Percentiles rank a stretch among this genome's conserved stretches.
Conservation (phyloP, 768 basidiomycete genomes). For the Cyathus striatus region DNA sequence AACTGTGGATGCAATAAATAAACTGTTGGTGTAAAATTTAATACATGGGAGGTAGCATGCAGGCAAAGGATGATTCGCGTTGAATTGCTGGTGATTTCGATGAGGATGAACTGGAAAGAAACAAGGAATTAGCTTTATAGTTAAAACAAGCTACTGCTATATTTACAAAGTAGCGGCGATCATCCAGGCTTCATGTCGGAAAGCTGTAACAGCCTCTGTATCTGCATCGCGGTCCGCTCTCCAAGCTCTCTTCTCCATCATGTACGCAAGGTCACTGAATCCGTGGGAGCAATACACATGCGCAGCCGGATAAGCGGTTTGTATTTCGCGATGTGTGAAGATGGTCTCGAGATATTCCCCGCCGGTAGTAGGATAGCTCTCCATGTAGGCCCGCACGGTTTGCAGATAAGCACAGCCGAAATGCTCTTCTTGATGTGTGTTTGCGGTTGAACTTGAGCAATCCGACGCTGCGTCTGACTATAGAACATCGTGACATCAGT, state of each 20-base stretch:
- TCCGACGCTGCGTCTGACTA: constrained; percentile 41
- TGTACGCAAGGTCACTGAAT: constrained; percentile 60
- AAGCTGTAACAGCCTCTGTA: constrained; percentile 60
- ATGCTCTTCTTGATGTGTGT: constrained; percentile 20
- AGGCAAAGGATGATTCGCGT: constrained; percentile 13
- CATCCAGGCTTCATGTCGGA: constrained; percentile 65
- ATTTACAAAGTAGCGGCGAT: constrained; percentile 38
- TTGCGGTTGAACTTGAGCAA: constrained; percentile 39
- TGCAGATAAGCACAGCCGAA: constrained; percentile 63
- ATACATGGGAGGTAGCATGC: constrained; percentile 22
- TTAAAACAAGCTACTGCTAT: too few relatives aligned
- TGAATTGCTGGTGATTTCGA: constrained; percentile 2
- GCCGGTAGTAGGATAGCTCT: constrained; percentile 51
- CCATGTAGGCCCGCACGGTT: constrained; percentile 52
- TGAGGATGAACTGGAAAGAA: not conserved
- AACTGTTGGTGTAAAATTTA: not conserved
- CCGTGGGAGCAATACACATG: constrained; percentile 62
- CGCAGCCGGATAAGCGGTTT: constrained; percentile 53
- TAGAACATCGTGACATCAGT: constrained; percentile 1
- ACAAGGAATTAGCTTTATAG: too few relatives aligned
- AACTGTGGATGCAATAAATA: too few relatives aligned
- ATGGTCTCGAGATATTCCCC: constrained; percentile 77
- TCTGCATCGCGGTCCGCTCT: constrained; percentile 68
- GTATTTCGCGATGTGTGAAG: constrained; percentile 71
- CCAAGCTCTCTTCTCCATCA: constrained; percentile 62